A percentile compares a stretch with the other conserved stretches of the same genome.
Conservation (phyloP, 2,329 filamentous ascomycete genomes). For the Arthrobotrys conoides region DNA sequence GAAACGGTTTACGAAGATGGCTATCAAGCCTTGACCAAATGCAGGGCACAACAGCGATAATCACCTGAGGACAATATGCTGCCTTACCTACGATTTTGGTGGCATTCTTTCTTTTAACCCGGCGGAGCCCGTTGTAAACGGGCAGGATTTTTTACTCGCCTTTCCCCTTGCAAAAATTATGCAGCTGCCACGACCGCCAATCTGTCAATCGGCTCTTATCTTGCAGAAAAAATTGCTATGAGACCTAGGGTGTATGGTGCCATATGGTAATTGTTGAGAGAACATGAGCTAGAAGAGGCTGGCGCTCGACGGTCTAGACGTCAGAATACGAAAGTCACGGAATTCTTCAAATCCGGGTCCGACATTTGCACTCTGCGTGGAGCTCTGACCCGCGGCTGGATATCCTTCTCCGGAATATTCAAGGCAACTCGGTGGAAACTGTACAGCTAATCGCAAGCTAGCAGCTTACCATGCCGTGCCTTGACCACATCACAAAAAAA, state of each 20-base stretch:
- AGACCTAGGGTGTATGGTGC: conserved; percentile 16
- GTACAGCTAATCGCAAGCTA: not conserved
- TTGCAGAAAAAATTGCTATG: conserved; percentile 39
- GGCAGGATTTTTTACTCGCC: conserved; percentile 18
- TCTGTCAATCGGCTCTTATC: conserved; percentile 44
- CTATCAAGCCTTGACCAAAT: conserved; percentile 43
- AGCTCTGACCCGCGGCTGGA: conserved; percentile 34
- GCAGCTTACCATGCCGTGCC: conserved; percentile 28
- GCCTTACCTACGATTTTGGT: conserved; percentile 24
- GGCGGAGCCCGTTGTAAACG: conserved; percentile 34
- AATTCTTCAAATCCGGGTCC: conserved; percentile 41
- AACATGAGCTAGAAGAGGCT: conserved; percentile 15
- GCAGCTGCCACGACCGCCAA: conserved; percentile 26
- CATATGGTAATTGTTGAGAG: conserved; percentile 35
- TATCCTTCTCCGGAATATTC: conserved; percentile 24
- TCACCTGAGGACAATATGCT: conserved; percentile 44
- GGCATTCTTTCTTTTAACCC: conserved; percentile 28
- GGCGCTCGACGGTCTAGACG: conserved; percentile 41
- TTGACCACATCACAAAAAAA: conserved; percentile 23
- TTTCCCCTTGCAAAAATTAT: conserved; percentile 18
- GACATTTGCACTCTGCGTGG: conserved; percentile 24
- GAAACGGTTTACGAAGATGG: conserved; percentile 41
- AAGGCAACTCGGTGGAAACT: conserved; percentile 5
- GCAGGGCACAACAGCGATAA: conserved; percentile 51
- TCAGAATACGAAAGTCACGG: conserved; percentile 46